A percentile compares a stretch with the other conserved stretches of the same genome.
phyloP scores from a whole-genome alignment of 805 yeast species.

The Ogataea pignaliae region DNA sequence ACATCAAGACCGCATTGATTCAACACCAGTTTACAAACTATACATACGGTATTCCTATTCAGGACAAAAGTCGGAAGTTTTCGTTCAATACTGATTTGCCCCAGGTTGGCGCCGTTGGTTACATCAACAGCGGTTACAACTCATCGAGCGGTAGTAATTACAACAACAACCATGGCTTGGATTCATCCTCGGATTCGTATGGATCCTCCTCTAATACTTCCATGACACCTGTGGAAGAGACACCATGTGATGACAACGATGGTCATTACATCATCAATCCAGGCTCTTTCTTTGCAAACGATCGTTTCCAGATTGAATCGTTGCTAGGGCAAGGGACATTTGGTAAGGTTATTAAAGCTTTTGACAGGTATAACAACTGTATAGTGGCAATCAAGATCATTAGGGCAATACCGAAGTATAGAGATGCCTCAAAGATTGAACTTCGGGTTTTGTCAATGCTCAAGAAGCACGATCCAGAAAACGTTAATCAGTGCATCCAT shows the following conservation, averaged over 20 bases:
- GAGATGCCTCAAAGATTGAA: conserved; percentile 94
- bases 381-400: conserved; percentile 90
- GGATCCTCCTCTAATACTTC: conserved; percentile 19
- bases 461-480: conserved; percentile 64
- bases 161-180: conserved; percentile 2
- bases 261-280: conserved; percentile 67
- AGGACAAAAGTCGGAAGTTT: conserved; percentile 16
- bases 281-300: conserved; percentile 64
- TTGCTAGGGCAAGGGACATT: conserved; percentile 90
- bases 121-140: conserved; percentile 1
- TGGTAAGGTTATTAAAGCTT: conserved; percentile 85
- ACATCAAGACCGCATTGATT: conserved; percentile 34
- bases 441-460: conserved; percentile 74
- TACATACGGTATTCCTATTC: conserved; percentile 19
- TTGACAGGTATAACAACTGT: conserved; percentile 54
- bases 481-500: conserved; percentile 74
- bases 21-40: conserved; percentile 24
- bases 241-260: conserved; percentile 56
- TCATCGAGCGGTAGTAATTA: background rate
- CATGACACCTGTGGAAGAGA: conserved; percentile 27
- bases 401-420: conserved; percentile 84
- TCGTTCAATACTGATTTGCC: conserved; percentile 22
- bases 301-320: conserved; percentile 59
- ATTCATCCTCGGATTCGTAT: conserved; percentile 18
- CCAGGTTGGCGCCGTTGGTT: conserved; percentile 5